Conservation (phyloP, 805 yeast species). For the Barnettozyma pratensis region DNA sequence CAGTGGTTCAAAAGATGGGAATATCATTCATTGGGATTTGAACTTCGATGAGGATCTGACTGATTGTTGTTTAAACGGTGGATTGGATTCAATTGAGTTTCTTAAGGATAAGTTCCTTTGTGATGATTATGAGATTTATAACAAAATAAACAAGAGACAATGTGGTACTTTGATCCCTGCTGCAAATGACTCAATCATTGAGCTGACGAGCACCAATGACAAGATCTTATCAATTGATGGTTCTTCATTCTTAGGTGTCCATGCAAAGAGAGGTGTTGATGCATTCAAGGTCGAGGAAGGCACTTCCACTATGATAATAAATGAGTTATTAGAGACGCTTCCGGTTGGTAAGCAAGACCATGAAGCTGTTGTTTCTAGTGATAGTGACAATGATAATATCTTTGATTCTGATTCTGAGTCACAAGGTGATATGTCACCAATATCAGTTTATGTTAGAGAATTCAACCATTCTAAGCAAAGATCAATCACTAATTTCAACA, state of each 20-base stretch:
- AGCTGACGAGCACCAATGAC: slow-evolving; percentile 35
- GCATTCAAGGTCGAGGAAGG: slow-evolving; percentile 21
- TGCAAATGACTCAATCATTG: slow-evolving; percentile 44
- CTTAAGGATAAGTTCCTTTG: slow-evolving; percentile 24
- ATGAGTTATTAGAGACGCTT: slow-evolving; percentile 16
- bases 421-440: slow-evolving; percentile 6
- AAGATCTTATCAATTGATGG: slow-evolving; percentile 50
- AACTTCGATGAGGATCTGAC: slow-evolving; percentile 25
- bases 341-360: slow-evolving; percentile 4
- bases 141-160: slow-evolving; percentile 37
- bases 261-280: slow-evolving; percentile 28
- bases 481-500: slow-evolving; percentile 14
- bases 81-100: slow-evolving; percentile 36
- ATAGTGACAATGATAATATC: slow-evolving; percentile 8
- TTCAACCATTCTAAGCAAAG: slow-evolving; percentile 7
- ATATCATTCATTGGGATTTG: slow-evolving; percentile 67
- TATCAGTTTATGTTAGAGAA: not conserved
- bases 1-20: slow-evolving; percentile 61
- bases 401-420: slow-evolving; percentile 4
- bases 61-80: slow-evolving; percentile 42
- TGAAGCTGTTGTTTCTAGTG: slow-evolving; percentile 1
- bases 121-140: slow-evolving; percentile 26
- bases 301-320: slow-evolving; percentile 16
- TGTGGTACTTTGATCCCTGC: slow-evolving; percentile 64
- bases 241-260: slow-evolving; percentile 52